A percentile compares a stretch with the other conserved stretches of the same genome.
These are phyloP conservation scores for Fusarium redolens DNA, from an alignment of 2,329 filamentous ascomycete species.

Conservation along the genomic window DNA sequence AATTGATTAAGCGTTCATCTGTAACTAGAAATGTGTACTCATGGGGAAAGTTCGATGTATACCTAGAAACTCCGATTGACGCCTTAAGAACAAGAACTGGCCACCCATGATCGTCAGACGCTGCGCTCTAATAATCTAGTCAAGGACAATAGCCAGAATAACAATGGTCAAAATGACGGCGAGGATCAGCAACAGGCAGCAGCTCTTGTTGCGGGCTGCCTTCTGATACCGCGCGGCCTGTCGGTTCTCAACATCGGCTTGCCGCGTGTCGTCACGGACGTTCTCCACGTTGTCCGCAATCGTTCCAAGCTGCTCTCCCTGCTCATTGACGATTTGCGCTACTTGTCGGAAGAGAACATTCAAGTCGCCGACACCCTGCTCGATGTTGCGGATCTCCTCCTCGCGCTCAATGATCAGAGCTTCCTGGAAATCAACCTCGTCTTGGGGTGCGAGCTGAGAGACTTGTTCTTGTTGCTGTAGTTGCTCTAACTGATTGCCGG, in stretches of 20 bases:
- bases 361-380: conserved; percentile 93
- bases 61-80: conserved; percentile 43
- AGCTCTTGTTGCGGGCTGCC: conserved; percentile 93
- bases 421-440: conserved; percentile 98
- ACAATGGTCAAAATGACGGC: conserved; percentile 91
- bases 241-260: conserved; percentile 86
- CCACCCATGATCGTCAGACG: conserved; percentile 22
- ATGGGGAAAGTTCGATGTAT: conserved; percentile 34
- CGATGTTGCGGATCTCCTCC: conserved; percentile 96
- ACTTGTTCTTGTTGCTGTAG: conserved; percentile 75
- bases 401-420: conserved; percentile 95
- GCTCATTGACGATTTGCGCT: conserved; percentile 95
- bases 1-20: conserved; percentile 32
- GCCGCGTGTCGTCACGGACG: conserved; percentile 82
- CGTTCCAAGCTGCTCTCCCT: conserved; percentile 87
- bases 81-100: conserved; percentile 34
- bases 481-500: conserved; percentile 60
- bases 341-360: conserved; percentile 98
- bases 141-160: conserved; percentile 84
- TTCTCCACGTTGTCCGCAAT: conserved; percentile 91
- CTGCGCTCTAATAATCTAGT: conserved; percentile 56
- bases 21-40: conserved; percentile 39
- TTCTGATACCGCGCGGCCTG: conserved; percentile 93
- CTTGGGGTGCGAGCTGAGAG: conserved; percentile 84
- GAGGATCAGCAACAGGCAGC: conserved; percentile 89